Conservation (phyloP, 2,329 filamentous ascomycete genomes). For the Zopfia rhizophila region DNA sequence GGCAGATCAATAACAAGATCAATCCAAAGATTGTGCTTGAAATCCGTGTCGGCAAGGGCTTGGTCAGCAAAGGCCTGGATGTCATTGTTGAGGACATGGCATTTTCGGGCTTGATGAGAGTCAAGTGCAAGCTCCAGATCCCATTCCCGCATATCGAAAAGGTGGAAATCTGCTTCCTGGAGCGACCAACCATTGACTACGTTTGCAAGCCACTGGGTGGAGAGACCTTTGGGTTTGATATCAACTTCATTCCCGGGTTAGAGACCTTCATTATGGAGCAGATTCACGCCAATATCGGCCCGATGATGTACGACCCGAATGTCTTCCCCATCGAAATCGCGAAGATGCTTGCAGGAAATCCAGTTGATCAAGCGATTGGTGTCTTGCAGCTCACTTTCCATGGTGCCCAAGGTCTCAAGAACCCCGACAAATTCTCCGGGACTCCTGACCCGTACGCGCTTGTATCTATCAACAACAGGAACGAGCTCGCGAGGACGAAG, state of each 20-base stretch:
- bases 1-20: slow-evolving; percentile 92
- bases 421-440: slow-evolving; percentile 91
- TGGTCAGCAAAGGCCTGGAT: slow-evolving; percentile 96
- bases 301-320: slow-evolving; percentile 98
- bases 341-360: slow-evolving; percentile 94
- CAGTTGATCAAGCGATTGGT: slow-evolving; percentile 95
- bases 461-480: slow-evolving; percentile 84
- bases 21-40: slow-evolving; percentile 97
- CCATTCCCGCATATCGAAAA: slow-evolving; percentile 95
- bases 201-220: slow-evolving; percentile 97
- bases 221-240: slow-evolving; percentile 95
- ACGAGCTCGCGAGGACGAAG: slow-evolving; percentile 88
- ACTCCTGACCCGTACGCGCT: slow-evolving; percentile 90
- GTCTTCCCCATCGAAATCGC: slow-evolving; percentile 98
- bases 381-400: slow-evolving; percentile 92
- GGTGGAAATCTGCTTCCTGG: slow-evolving; percentile 94
- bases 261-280: slow-evolving; percentile 95
- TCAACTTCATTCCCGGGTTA: slow-evolving; percentile 97
- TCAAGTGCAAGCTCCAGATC: slow-evolving; percentile 97
- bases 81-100: slow-evolving; percentile 99
- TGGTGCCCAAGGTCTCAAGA: slow-evolving; percentile 91
- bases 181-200: slow-evolving; percentile 90
- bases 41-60: slow-evolving; percentile 91
- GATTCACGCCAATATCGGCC: slow-evolving; percentile 90
- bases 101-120: slow-evolving; percentile 92